These are phyloP conservation scores for Bipolaris zeicola DNA, from an alignment of 2,329 filamentous ascomycete genomes.

Conservation along the genomic window DNA sequence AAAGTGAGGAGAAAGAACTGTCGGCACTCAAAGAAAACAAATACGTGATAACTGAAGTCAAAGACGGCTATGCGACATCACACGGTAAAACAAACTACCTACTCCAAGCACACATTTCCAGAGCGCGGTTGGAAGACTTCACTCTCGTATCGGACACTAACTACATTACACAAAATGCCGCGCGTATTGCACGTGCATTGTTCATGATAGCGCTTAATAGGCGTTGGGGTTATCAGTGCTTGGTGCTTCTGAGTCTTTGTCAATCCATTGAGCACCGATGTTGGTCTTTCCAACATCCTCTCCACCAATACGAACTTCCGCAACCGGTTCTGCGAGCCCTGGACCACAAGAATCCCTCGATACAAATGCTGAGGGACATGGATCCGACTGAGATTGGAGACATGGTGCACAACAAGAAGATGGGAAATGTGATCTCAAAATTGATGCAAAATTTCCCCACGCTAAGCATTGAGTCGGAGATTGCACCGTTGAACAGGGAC, in stretches of 20 bases:
- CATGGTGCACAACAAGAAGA: constrained; percentile 87
- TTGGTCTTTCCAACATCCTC: constrained; percentile 93
- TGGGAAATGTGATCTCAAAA: constrained; percentile 80
- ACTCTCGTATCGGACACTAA: constrained; percentile 88
- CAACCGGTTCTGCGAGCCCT: constrained; percentile 82
- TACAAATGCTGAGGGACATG: constrained; percentile 91
- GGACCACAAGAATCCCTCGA: constrained; percentile 78
- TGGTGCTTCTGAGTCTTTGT: constrained; percentile 86
- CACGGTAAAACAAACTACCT: constrained; percentile 96
- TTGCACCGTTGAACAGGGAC: constrained; percentile 92
- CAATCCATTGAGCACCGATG: constrained; percentile 97
- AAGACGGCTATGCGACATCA: constrained; percentile 67
- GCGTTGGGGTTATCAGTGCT: constrained; percentile 93
- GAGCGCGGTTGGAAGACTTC: constrained; percentile 88
- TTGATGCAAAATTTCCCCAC: constrained; percentile 92
- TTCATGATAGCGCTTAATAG: constrained; percentile 98
- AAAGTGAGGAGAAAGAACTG: constrained; percentile 90
- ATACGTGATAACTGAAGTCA: constrained; percentile 75
- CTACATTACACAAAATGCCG: constrained; percentile 94
- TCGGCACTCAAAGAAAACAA: constrained; percentile 70
- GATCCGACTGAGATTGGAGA: constrained; percentile 86
- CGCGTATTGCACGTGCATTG: constrained; percentile 88
- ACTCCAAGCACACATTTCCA: constrained; percentile 90
- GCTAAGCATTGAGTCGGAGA: constrained; percentile 86
- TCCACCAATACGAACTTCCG: constrained; percentile 92